Percentiles rank a stretch among this genome's conserved stretches.
phyloP scores from a whole-genome alignment of 352 stramenopile genomes.

The Pythium dissimile region DNA sequence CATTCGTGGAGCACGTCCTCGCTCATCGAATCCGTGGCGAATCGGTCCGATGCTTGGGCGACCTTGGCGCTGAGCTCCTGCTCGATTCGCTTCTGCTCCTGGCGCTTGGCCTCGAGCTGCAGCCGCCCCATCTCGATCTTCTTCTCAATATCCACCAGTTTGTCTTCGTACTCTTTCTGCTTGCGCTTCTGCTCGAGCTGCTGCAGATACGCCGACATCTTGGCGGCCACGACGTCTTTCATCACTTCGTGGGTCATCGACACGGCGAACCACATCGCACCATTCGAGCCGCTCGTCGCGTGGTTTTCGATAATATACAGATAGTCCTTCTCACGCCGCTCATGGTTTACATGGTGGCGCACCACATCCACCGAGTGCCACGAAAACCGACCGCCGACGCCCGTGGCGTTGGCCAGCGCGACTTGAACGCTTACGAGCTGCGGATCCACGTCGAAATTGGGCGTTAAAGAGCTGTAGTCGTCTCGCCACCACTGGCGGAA shows the following conservation, averaged over 20 bases:
- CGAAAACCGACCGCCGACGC: conserved; percentile 56
- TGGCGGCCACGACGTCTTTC: conserved; percentile 38
- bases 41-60: conserved; percentile 24
- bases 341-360: conserved; percentile 32
- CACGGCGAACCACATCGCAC: conserved; percentile 45
- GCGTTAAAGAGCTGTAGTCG: conserved; percentile 18
- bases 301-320: conserved; percentile 51
- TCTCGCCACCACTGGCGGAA: conserved; percentile 52
- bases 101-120: conserved; percentile 50
- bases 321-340: conserved; percentile 50
- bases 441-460: conserved; percentile 43
- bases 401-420: conserved; percentile 50
- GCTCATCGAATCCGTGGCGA: conserved; percentile 23
- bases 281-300: conserved; percentile 32
- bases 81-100: conserved; percentile 62
- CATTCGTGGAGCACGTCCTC: conserved; percentile 39
- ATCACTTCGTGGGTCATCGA: conserved; percentile 55
- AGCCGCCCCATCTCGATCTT: conserved; percentile 59
- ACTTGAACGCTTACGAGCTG: conserved; percentile 48
- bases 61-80: conserved; percentile 41
- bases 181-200: conserved; percentile 38
- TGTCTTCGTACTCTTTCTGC: conserved; percentile 48
- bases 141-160: conserved; percentile 58
- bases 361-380: conserved; percentile 54
- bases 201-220: conserved; percentile 39